Base-by-base conservation (phyloP, 257 asterid species). In the Nicotiana paniculata region DNA sequence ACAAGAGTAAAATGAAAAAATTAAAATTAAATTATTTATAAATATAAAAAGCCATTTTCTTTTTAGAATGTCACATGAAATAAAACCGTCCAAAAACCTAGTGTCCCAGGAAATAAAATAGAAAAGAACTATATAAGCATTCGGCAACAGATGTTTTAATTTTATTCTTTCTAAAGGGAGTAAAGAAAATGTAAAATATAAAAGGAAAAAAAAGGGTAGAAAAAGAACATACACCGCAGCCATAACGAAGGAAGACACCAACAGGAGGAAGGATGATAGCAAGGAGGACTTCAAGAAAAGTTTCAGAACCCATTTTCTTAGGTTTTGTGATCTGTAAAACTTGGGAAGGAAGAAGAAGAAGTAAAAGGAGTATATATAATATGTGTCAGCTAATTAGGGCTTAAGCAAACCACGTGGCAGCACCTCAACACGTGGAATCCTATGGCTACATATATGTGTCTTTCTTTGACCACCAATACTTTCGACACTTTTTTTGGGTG, bases 231-330 rank as follows among this genome's bases (percentile, higher is more conserved):
- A 95, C 99, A 10, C 99, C 98, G 65, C 94, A 91, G 68, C 99
- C 99, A 78, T 90, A 95, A 87, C 98, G 93, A 72, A 93, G 94
- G 88, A 95, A 95, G 83, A 95, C 99, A 5, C 98, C 99, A 70
- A 92, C 90, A 30, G 99, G 99, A 9, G 99, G 99, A 82, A 95
- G 9, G 7, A 95, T 81, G n/a, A 95, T 93, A 61, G 97, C 98
- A 86, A 95, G 88, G 64, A 95, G 12, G 51, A 95, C 89, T 89
- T 95, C 99, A 54, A 95, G 58, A 67, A 95, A 95, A 57, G 98
- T 95, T 78, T 86, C 97, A 13, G 95, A 83, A 69, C 99, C 99
- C 99, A 95, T 95, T 54, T 12, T 63, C 7, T 6, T 24, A n/a
- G 26, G 63, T 57, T 57, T 57, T 6, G 28, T 57, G 63, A 6